Percentiles rank a stretch among this genome's conserved stretches.
Evolutionary conservation across 176 grass and related monocot genomes (phyloP).

Genomic region (Juncus inflexus): DNA sequence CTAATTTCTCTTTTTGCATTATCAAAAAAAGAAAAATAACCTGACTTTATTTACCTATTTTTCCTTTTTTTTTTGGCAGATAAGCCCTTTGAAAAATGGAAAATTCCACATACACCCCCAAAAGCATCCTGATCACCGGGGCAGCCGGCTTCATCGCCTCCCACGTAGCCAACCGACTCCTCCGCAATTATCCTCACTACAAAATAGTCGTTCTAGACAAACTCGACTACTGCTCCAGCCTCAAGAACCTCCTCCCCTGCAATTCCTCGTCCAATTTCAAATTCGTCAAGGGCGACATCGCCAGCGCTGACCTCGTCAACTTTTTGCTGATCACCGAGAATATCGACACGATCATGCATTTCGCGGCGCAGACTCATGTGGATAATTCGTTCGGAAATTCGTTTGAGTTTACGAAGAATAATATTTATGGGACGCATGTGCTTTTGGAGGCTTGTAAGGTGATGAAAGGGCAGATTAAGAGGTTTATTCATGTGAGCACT

Average conservation of each 20-base stretch:
- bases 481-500: slow-evolving; percentile 90
- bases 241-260: slow-evolving; percentile 68
- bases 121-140: slow-evolving; percentile 79
- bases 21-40: neutral
- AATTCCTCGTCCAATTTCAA: slow-evolving; percentile 65
- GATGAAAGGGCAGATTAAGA: slow-evolving; percentile 56
- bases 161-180: slow-evolving; percentile 67
- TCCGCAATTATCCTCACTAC: slow-evolving; percentile 70
- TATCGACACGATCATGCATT: slow-evolving; percentile 91
- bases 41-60: no score
- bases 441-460: slow-evolving; percentile 87
- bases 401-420: slow-evolving; percentile 85
- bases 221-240: slow-evolving; percentile 90
- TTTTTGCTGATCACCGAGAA: slow-evolving; percentile 82
- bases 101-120: slow-evolving; percentile 36
- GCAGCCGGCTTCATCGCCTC: slow-evolving; percentile 80
- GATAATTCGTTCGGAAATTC: slow-evolving; percentile 92
- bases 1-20: no score
- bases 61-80: neutral
- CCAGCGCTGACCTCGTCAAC: slow-evolving; percentile 80
- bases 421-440: slow-evolving; percentile 80
- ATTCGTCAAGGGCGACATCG: slow-evolving; percentile 87
- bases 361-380: slow-evolving; percentile 79
- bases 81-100: slow-evolving; percentile 30
- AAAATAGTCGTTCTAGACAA: slow-evolving; percentile 86